Conservation (phyloP, 257 asterid genomes). For the Solanum piurae region DNA sequence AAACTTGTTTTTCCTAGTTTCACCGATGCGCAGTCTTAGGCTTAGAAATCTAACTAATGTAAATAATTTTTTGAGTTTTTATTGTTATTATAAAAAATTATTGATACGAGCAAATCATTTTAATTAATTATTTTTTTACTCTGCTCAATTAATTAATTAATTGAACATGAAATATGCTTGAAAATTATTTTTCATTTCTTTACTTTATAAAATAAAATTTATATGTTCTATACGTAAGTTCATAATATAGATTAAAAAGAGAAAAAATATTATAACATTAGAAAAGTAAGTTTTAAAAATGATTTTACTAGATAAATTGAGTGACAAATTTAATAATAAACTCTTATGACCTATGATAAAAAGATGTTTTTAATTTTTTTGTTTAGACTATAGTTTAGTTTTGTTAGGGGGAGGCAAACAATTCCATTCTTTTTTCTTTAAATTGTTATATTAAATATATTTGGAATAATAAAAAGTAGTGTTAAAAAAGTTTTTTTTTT, state of each 20-base stretch:
- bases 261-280: no score
- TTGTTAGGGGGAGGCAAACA: not conserved
- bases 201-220: not conserved
- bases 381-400: not conserved
- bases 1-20: not conserved
- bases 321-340: no score
- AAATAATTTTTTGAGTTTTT: not conserved
- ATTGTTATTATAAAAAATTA: no score
- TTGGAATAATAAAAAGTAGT: not conserved
- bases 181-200: not conserved
- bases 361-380: no score
- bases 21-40: not conserved
- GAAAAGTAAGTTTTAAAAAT: no score
- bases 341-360: no score
- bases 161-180: not conserved
- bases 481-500: not conserved
- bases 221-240: not conserved
- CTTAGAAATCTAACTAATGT: not conserved
- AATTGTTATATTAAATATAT: not conserved
- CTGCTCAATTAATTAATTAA: not conserved
- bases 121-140: not conserved
- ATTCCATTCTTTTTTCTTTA: not conserved
- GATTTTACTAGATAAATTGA: no score
- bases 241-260: not conserved
- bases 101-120: no score